These are phyloP conservation scores for Xylaria longipes DNA, from an alignment of 495 filamentous ascomycete genomes.

Conservation along the genomic window DNA sequence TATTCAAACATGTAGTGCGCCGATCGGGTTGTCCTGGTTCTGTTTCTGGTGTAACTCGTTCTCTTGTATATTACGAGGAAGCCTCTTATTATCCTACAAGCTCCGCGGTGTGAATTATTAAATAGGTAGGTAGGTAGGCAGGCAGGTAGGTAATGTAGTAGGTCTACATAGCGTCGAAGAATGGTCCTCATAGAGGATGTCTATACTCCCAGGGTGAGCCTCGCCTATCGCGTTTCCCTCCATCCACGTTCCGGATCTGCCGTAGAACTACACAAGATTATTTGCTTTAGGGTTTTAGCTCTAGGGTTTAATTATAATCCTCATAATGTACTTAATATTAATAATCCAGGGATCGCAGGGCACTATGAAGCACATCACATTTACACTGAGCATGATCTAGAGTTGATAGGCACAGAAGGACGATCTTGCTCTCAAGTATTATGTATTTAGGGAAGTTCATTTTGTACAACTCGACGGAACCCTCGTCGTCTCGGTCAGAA, in stretches of 20 bases:
- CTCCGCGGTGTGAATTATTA: background rate
- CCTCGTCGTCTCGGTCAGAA: background rate
- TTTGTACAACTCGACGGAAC: constrained; percentile 5
- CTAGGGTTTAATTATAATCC: background rate
- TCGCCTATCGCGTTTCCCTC: background rate
- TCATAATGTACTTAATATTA: too few relatives aligned
- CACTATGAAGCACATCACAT: background rate
- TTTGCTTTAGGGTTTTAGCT: background rate
- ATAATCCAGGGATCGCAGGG: too few relatives aligned
- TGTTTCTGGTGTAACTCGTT: background rate
- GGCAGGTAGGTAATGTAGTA: background rate
- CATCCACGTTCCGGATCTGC: background rate
- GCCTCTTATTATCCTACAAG: background rate
- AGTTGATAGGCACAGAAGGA: background rate
- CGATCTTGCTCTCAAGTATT: background rate
- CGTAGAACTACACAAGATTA: background rate
- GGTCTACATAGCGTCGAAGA: background rate
- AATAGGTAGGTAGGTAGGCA: background rate
- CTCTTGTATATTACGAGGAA: background rate
- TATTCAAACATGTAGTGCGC: background rate
- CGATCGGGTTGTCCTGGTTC: background rate
- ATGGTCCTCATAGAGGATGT: background rate
- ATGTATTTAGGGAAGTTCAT: background rate
- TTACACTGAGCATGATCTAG: background rate
- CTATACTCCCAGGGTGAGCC: background rate